A percentile compares a stretch with the other conserved stretches of the same genome.
Conservation (phyloP, 202 grass and related monocot species). For the Musa balbisiana region DNA sequence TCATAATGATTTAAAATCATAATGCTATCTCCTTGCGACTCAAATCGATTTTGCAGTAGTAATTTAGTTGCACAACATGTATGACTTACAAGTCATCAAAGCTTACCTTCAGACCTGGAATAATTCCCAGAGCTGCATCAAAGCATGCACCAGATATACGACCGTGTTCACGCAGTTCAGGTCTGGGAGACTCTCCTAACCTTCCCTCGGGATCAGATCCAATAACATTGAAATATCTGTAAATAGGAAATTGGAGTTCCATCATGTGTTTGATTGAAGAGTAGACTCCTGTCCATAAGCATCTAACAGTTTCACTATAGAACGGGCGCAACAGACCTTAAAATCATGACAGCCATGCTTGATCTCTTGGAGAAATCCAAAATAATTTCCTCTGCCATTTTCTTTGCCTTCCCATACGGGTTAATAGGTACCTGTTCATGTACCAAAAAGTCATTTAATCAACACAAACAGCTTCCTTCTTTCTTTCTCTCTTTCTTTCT, state of each 20-base stretch:
- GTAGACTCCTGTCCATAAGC: too few species aligned
- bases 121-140: conserved; percentile 76
- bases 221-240: conserved; percentile 97
- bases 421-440: conserved; percentile 76
- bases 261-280: neutral
- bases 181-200: conserved; percentile 76
- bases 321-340: conserved; percentile 37
- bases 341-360: conserved; percentile 83
- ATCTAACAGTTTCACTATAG: too few species aligned
- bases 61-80: neutral
- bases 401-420: conserved; percentile 94
- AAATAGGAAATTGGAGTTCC: conserved; percentile 12
- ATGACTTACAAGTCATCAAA: neutral
- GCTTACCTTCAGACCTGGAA: conserved; percentile 77
- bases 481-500: neutral
- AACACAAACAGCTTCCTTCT: neutral
- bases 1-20: neutral
- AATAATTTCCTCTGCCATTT: conserved; percentile 98
- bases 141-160: conserved; percentile 94
- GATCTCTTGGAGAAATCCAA: conserved; percentile 78
- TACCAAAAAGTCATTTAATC: neutral
- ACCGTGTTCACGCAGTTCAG: conserved; percentile 75
- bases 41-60: neutral
- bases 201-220: conserved; percentile 87
- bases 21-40: neutral